phyloP scores from a whole-genome alignment of 73 alveolate genomes.

The Paramecium sonneborni region DNA sequence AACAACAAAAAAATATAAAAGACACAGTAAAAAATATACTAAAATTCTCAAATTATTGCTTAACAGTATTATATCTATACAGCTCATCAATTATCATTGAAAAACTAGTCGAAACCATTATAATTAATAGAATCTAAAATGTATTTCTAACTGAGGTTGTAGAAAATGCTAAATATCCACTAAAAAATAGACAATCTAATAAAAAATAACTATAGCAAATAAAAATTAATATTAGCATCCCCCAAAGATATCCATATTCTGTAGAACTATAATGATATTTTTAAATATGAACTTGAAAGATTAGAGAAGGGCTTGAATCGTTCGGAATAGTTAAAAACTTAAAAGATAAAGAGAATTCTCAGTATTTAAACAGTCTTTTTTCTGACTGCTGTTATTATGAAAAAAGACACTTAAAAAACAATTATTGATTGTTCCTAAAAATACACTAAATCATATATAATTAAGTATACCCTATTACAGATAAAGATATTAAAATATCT shows the following conservation, averaged over 20 bases:
- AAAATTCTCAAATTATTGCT: slow-evolving; percentile 22
- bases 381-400: background rate
- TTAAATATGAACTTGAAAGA: background rate
- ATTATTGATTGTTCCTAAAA: background rate
- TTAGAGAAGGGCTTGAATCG: background rate
- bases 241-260: background rate
- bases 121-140: background rate
- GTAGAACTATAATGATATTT: background rate
- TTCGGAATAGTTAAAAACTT: background rate
- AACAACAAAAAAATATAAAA: background rate
- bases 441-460: background rate
- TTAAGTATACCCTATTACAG: background rate
- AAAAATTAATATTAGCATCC: background rate
- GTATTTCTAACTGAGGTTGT: background rate
- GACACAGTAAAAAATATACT: background rate
- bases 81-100: slow-evolving; percentile 16
- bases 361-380: slow-evolving; percentile 4
- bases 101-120: background rate
- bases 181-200: background rate
- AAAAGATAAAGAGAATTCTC: background rate
- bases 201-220: background rate
- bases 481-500: background rate
- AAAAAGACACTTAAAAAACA: background rate
- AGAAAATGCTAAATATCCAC: background rate
- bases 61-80: background rate